A percentile compares a stretch with the other conserved stretches of the same genome.
Conservation (phyloP, 192 early-diverging fungal genomes). For the Ambispora gerdemannii region DNA sequence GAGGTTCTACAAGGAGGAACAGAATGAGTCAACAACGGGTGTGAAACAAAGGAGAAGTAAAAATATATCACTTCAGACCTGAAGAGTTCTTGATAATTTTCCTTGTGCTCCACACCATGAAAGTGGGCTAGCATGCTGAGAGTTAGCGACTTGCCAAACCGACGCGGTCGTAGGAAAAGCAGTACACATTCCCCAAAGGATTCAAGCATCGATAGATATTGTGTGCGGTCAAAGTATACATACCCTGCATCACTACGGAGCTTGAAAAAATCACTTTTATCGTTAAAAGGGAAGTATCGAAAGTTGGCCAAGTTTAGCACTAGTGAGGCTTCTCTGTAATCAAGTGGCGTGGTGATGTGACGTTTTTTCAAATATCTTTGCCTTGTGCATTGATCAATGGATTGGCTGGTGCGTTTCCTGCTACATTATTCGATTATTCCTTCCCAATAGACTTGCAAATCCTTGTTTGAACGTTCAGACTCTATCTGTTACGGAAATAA, state of each 20-base stretch:
- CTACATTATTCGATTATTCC: too few species aligned
- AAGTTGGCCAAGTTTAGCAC: too few species aligned
- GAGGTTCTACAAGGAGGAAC: conserved; percentile 3
- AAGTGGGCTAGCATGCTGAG: conserved; percentile 13
- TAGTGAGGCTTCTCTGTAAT: too few species aligned
- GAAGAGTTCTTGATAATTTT: not conserved
- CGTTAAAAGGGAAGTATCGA: not conserved
- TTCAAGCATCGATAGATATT: not conserved
- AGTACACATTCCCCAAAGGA: conserved; percentile 1
- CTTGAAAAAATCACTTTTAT: not conserved
- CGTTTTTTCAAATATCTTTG: too few species aligned
- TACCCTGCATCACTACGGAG: not conserved
- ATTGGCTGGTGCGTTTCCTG: too few species aligned
- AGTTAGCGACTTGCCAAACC: conserved; percentile 25
- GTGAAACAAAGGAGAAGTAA: not conserved
- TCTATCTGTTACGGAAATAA: too few species aligned
- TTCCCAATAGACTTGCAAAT: too few species aligned
- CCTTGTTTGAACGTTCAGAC: too few species aligned
- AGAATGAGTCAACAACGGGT: not conserved
- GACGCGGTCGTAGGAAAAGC: conserved; percentile 14
- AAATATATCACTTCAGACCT: not conserved
- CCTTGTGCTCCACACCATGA: not conserved
- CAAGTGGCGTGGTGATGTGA: too few species aligned
- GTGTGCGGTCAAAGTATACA: not conserved
- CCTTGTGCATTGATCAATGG: too few species aligned